Evolutionary conservation across 1,139 yeast species (phyloP).

Genomic region (Yamadazyma atmosphaerica): DNA sequence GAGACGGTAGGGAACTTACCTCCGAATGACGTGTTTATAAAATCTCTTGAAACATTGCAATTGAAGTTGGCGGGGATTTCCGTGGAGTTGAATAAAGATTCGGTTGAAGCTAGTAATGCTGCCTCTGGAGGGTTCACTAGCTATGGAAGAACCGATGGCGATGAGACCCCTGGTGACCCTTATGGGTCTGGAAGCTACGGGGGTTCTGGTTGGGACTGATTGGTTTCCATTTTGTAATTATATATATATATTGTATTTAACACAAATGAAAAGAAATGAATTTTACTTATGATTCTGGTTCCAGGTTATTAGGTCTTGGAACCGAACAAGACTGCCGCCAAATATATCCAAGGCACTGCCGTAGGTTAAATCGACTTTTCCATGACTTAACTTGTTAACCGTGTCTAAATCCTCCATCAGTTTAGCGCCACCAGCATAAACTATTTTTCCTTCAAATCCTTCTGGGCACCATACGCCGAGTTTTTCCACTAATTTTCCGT

Average conservation of each 20-base stretch:
- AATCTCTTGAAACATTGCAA: conserved; percentile 83
- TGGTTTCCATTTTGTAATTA: no score
- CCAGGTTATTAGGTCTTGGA: conserved; percentile 75
- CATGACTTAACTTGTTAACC: conserved; percentile 67
- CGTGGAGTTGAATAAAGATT: conserved; percentile 70
- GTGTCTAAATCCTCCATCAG: conserved; percentile 63
- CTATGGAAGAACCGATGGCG: conserved; percentile 51
- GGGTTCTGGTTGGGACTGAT: conserved; percentile 29
- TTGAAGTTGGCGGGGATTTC: conserved; percentile 89
- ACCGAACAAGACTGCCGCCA: conserved; percentile 81
- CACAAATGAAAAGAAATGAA: no score
- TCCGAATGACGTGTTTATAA: conserved; percentile 84
- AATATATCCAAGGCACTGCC: conserved; percentile 94
- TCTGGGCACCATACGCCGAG: conserved; percentile 76
- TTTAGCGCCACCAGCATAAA: conserved; percentile 97
- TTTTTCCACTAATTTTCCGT: conserved; percentile 65
- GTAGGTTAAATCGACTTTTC: conserved; percentile 85
- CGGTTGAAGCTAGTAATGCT: conserved; percentile 49
- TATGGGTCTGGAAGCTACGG: conserved; percentile 51
- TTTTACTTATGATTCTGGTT: conserved; percentile 30
- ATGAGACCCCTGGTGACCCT: conserved; percentile 41
- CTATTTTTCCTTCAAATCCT: conserved; percentile 64
- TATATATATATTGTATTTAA: no score
- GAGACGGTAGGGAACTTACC: conserved; percentile 90
- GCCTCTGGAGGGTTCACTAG: conserved; percentile 49